Base-by-base conservation (phyloP, 345 rosid species). In the Geranium brycei region DNA sequence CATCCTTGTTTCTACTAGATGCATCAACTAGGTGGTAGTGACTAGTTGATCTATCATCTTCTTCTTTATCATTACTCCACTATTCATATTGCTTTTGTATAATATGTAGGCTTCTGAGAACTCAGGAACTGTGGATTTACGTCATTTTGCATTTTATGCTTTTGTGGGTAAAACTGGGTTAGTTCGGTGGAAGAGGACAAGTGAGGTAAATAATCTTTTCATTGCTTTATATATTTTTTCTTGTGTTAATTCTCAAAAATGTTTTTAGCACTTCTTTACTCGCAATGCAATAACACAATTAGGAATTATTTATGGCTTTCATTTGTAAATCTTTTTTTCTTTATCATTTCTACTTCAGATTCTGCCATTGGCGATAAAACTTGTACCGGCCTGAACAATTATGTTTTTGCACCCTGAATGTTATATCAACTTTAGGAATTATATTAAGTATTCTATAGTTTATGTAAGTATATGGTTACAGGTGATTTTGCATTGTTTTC, bases 81-180 rank as follows among this genome's bases (percentile, higher is more conserved):
- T 69, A 63, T 66, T 76, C 59, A 64, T 66, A 62, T 2, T 11
- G 57, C 17, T 5, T 62, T 51, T 68, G 40, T 62, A 31, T 64
- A 76, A 55, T 60, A 61, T 75, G 53, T 73, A 93, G 99, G 81
- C 71, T 71, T 79, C 89, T 73, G 91, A 91, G 75, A 88, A 82
- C 68, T 77, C 95, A 59, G 95, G 83, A 75, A 76, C 78, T 62
- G 68, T 79, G 64, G 74, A 91, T 80, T 70, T 95, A 72, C 95
- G 89, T 51, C 92, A 88, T 80, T 95, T 95, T 81, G 88, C 95
- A 7, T 81, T 95, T 72, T 91, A 81, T 78, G 99, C 97, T 64
- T 87, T 87, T 61, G 92, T 87, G 75, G 95, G 99, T 66, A 79
- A 69, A 74, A 81, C 72, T 78, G 99, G 99, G 58, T 61, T 12